Conservation (phyloP, 2,329 filamentous ascomycete species). For the Apiospora aurea region DNA sequence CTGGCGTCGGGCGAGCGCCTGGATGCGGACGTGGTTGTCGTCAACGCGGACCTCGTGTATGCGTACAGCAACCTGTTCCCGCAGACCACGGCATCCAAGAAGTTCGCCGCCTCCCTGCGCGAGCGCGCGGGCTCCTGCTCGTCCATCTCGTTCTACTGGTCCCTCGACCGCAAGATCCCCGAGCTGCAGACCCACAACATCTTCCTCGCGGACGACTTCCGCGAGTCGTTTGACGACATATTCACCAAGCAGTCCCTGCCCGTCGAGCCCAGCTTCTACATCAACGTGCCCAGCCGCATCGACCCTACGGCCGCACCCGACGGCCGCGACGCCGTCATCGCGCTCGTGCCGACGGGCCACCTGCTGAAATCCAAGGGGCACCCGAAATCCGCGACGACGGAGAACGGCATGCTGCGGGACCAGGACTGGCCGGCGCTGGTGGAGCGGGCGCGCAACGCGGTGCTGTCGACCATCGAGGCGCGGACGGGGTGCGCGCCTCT, state of each 20-base stretch:
- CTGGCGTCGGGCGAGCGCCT: constrained; percentile 65
- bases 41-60: constrained; percentile 79
- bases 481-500: constrained; percentile 65
- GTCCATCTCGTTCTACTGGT: constrained; percentile 81
- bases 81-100: constrained; percentile 39
- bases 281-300: constrained; percentile 76
- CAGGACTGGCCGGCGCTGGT: constrained; percentile 71
- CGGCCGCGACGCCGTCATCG: constrained; percentile 70
- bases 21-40: constrained; percentile 69
- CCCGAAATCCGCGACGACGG: constrained; percentile 37
- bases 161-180: constrained; percentile 64
- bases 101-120: constrained; percentile 48
- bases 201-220: constrained; percentile 77
- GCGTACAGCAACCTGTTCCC: constrained; percentile 76
- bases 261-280: constrained; percentile 74
- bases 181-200: constrained; percentile 77
- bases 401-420: constrained; percentile 39
- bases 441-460: constrained; percentile 61
- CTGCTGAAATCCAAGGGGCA: constrained; percentile 56
- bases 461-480: constrained; percentile 65
- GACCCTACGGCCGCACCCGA: constrained; percentile 72
- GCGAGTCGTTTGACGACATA: constrained; percentile 77
- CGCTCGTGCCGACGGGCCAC: constrained; percentile 77
- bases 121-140: constrained; percentile 69
- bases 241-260: constrained; percentile 75